These are phyloP conservation scores for Neopestalotiopsis clavispora DNA, from an alignment of 2,329 filamentous ascomycete species.

Conservation along the genomic window DNA sequence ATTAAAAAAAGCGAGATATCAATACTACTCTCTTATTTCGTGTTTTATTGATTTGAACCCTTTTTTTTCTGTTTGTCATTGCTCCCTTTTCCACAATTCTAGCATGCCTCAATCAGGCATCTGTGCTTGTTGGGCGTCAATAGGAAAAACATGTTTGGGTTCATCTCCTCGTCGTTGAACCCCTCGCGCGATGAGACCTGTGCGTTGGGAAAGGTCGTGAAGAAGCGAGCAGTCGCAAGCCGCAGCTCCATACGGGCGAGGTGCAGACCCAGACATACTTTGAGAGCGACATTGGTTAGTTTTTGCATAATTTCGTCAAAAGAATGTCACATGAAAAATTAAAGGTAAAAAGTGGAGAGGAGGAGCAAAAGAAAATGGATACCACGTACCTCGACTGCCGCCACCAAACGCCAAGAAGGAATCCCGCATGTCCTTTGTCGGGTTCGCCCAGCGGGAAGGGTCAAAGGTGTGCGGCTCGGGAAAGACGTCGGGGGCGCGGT, in stretches of 20 bases:
- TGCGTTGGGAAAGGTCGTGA: conserved; percentile 39
- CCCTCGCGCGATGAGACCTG: conserved; percentile 31
- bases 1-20: too few relatives aligned
- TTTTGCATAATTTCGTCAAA: neutral
- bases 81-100: too few relatives aligned
- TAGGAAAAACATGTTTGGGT: conserved; percentile 33
- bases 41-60: neutral
- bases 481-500: conserved; percentile 47
- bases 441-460: conserved; percentile 43
- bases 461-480: conserved; percentile 41
- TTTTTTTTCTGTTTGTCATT: neutral
- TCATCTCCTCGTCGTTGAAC: conserved; percentile 37
- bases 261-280: conserved; percentile 57
- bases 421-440: conserved; percentile 45
- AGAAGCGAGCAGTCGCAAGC: conserved; percentile 53
- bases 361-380: neutral
- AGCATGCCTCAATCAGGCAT: conserved; percentile 32
- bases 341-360: neutral
- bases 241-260: conserved; percentile 59
- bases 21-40: too few relatives aligned
- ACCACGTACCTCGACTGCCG: conserved; percentile 31
- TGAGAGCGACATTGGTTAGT: neutral
- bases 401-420: conserved; percentile 57
- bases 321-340: neutral
- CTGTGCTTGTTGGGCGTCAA: conserved; percentile 31